Evolutionary conservation across 179 eudicot species (phyloP), one percentile per base, ranked within the genome.

Genomic region (Dionaea muscipula): DNA sequence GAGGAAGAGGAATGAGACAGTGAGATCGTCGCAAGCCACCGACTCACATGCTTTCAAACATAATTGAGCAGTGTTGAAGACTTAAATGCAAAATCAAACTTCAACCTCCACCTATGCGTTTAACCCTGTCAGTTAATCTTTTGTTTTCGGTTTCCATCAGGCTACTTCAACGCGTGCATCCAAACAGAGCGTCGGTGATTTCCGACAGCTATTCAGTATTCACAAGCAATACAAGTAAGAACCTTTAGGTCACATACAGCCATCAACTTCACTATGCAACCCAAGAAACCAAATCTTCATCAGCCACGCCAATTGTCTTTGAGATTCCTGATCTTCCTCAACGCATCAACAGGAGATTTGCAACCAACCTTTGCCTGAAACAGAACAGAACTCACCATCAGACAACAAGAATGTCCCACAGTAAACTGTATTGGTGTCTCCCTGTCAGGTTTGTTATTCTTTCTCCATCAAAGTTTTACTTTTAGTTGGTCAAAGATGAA

Each of bases 251-350:
- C 12, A 33, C 1, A 6, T 33, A 33, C 37, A 39, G 44, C 18
- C 44, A 39, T n/a, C 4, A n/a, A 16, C 44, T n/a, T 39, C 13
- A 39, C 44, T 12, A 16, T n/a, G n/a, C n/a, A n/a, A n/a, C n/a
- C n/a, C n/a, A n/a, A 12, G 44, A 48, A 23, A 23, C 28, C 6
- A 10, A 26, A 15, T 25, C 45, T 23, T 18, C 44, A 26, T 68
- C 67, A 81, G 52, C 95, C 95, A 64, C 78, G 82, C 95, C 95
- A 90, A 66, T 82, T 80, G 74, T 90, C 97, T 71, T 90, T 90
- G 40, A 69, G 85, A 63, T 68, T 70, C 78, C 97, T 73, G 47
- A 90, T 70, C 74, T 81, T 81, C 49, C 67, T 57, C 4, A 90
- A 26, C 38, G 94, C 87, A 52, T 86, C 85, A 28, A 84, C 82